Conservation (phyloP, 257 asterid species). For the Solanum peruvianum region DNA sequence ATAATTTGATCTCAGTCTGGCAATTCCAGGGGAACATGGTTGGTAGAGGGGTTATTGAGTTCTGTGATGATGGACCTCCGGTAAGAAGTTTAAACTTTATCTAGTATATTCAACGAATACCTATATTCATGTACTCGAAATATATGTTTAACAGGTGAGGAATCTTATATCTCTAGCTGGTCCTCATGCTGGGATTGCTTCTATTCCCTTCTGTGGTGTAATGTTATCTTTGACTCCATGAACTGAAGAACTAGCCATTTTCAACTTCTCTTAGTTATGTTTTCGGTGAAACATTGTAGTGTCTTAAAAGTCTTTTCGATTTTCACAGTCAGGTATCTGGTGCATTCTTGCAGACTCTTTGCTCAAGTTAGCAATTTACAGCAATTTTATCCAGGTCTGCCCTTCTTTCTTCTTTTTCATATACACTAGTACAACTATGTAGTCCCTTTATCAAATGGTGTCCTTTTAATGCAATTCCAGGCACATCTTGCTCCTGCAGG, state of each 20-base stretch:
- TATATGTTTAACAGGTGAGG: constrained; percentile 47
- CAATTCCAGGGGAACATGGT: constrained; percentile 65
- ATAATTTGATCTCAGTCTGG: not conserved
- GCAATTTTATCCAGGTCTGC: constrained; percentile 61
- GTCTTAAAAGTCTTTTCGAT: not conserved
- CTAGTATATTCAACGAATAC: not conserved
- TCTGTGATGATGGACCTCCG: constrained; percentile 79
- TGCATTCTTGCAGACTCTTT: constrained; percentile 58
- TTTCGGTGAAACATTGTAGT: not conserved
- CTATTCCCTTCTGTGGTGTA: constrained; percentile 79
- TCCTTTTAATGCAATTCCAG: constrained; percentile 39
- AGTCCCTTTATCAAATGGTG: not conserved
- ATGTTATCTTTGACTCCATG: constrained; percentile 14
- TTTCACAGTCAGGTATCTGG: constrained; percentile 55
- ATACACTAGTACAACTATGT: not conserved
- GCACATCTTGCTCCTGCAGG: constrained; percentile 73
- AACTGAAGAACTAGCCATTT: not conserved
- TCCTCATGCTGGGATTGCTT: constrained; percentile 93
- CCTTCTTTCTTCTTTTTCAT: not conserved
- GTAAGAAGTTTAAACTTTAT: constrained; percentile 33
- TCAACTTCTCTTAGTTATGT: not conserved
- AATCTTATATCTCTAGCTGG: constrained; percentile 83
- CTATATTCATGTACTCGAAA: not conserved
- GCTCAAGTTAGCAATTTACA: constrained; percentile 52
- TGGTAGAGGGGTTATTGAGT: constrained; percentile 77